phyloP scores from a whole-genome alignment of 371 early-diverging fungal species.

The Mortierella polycephala region DNA sequence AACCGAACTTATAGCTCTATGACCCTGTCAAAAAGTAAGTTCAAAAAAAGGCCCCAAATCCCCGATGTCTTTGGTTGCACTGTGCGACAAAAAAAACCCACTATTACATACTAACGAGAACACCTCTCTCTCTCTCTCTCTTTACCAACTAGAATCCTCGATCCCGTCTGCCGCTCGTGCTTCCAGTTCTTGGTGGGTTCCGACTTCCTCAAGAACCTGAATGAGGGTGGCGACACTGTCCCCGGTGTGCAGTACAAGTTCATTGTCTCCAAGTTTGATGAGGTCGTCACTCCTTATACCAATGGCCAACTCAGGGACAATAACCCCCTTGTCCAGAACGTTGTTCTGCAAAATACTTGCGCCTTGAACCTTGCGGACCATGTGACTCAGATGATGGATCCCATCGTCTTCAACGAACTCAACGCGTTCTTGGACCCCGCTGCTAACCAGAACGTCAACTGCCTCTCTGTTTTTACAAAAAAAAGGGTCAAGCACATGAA shows the following conservation, averaged over 20 bases:
- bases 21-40: constrained; percentile 23
- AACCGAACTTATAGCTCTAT: constrained; percentile 13
- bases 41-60: background rate
- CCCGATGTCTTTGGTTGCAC: background rate
- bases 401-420: constrained; percentile 38
- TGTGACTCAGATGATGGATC: constrained; percentile 28
- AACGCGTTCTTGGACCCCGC: constrained; percentile 28
- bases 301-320: constrained; percentile 45
- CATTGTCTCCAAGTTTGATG: constrained; percentile 33
- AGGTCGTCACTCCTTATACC: constrained; percentile 47
- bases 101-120: too few relatives aligned
- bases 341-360: constrained; percentile 41
- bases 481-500: background rate
- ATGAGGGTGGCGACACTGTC: constrained; percentile 47
- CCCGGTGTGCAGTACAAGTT: constrained; percentile 46
- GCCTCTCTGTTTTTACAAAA: constrained; percentile 26
- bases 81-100: too few relatives aligned
- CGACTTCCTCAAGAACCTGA: constrained; percentile 25
- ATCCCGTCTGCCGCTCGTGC: constrained; percentile 44
- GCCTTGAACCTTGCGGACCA: constrained; percentile 27
- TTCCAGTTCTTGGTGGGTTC: constrained; percentile 38
- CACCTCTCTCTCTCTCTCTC: too few relatives aligned
- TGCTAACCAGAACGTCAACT: constrained; percentile 44
- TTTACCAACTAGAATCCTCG: constrained; percentile 6
- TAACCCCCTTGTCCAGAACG: constrained; percentile 26